phyloP scores from a whole-genome alignment of 805 yeast genomes.

The Wickerhamiella cacticola region DNA sequence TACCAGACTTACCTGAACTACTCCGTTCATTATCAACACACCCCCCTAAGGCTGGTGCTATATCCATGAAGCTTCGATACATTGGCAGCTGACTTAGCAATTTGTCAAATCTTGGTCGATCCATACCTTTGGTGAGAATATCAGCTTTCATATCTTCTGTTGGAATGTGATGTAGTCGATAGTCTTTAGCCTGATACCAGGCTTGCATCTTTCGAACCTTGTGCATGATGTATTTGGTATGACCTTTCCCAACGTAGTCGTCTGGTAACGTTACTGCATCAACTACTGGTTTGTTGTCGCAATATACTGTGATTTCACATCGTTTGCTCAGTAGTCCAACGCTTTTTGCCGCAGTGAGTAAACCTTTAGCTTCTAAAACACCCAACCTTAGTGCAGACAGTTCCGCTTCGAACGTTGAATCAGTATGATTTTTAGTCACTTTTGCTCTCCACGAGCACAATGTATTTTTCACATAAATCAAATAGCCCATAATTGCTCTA shows the following conservation, averaged over 20 bases:
- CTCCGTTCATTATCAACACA: no score
- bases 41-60: slow-evolving; percentile 1
- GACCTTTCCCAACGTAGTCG: neutral
- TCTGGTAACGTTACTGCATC: neutral
- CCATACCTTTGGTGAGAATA: neutral
- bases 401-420: slow-evolving; percentile 2
- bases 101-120: neutral
- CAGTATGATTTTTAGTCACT: neutral
- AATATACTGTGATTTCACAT: no score
- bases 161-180: neutral
- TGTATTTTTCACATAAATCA: neutral
- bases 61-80: no score
- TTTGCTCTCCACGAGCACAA: neutral
- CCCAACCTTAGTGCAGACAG: neutral
- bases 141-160: neutral
- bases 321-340: neutral
- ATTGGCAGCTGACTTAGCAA: neutral
- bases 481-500: neutral
- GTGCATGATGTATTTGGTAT: neutral
- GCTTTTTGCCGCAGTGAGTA: neutral
- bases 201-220: neutral
- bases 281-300: neutral
- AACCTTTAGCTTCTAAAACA: neutral
- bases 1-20: no score
- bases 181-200: neutral